Evolutionary conservation across 176 grass and related monocot genomes (phyloP).

Genomic region (Miscanthus lutarioriparius): DNA sequence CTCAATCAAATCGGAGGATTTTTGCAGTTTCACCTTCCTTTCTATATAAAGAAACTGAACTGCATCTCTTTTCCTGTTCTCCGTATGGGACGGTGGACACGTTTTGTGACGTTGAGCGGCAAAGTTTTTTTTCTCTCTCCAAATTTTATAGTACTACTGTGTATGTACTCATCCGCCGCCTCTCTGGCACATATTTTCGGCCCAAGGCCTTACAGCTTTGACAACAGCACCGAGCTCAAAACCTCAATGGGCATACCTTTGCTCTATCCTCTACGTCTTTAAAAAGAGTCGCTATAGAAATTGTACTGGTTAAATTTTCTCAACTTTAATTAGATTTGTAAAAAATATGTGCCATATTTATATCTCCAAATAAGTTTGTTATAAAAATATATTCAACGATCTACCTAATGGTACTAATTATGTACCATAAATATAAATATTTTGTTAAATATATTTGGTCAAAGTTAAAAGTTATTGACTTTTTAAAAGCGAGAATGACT

Average conservation of each 20-base stretch:
- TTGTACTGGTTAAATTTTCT: no score
- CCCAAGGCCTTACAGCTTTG: background rate
- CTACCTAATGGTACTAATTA: no score
- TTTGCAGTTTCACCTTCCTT: background rate
- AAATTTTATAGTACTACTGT: background rate
- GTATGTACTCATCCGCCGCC: no score
- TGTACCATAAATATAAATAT: no score
- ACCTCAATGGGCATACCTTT: background rate
- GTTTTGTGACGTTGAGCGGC: background rate
- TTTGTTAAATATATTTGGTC: no score
- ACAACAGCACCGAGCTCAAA: background rate
- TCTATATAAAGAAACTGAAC: background rate
- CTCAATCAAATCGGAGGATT: background rate
- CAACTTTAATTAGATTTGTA: no score
- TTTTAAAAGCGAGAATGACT: no score
- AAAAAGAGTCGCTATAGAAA: no score
- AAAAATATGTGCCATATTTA: background rate
- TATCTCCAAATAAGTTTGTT: no score
- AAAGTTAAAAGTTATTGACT: no score
- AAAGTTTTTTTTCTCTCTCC: background rate
- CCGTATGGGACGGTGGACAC: background rate
- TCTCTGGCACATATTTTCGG: background rate
- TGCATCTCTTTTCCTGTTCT: background rate
- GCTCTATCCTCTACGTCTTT: no score
- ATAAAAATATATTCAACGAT: no score